Evolutionary conservation across 257 asterid species (phyloP).

Genomic region (Echium plantagineum): DNA sequence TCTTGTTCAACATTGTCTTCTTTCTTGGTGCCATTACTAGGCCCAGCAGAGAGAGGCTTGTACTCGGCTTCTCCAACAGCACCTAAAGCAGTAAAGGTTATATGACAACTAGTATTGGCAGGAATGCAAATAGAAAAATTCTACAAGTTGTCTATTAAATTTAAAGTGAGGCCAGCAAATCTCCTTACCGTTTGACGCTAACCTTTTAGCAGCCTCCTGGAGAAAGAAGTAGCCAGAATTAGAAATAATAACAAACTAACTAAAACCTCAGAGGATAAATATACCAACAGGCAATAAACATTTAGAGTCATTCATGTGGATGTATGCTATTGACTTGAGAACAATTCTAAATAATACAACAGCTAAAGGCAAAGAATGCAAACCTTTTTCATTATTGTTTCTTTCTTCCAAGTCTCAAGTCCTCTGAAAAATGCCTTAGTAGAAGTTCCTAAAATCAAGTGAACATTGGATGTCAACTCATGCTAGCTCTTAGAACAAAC

Average conservation of each 20-base stretch:
- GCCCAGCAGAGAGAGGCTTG: constrained; percentile 67
- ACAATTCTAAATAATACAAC: not conserved
- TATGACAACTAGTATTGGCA: not conserved
- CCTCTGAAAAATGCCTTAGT: constrained; percentile 85
- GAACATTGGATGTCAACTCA: constrained; percentile 9
- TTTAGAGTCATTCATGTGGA: not conserved
- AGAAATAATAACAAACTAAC: not conserved
- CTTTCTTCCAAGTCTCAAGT: constrained; percentile 84
- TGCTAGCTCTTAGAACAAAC: constrained; percentile 3
- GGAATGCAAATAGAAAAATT: not conserved
- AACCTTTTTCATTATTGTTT: constrained; percentile 73
- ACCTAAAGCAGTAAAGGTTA: not conserved
- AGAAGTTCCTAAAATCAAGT: constrained; percentile 57
- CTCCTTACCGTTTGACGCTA: constrained; percentile 42
- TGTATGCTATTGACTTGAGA: not conserved
- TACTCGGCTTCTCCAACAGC: constrained; percentile 56
- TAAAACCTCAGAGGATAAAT: not conserved
- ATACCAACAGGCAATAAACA: not conserved
- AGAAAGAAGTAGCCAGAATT: constrained; percentile 4
- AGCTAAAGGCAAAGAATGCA: not conserved
- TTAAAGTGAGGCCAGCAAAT: constrained; percentile 1
- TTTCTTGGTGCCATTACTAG: constrained; percentile 29
- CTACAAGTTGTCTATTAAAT: too few species aligned
- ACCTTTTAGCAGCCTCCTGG: constrained; percentile 61
- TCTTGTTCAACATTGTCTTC: constrained; percentile 32